These are phyloP conservation scores for Jasminum sambac DNA, from an alignment of 257 asterid genomes.

Conservation along the genomic window DNA sequence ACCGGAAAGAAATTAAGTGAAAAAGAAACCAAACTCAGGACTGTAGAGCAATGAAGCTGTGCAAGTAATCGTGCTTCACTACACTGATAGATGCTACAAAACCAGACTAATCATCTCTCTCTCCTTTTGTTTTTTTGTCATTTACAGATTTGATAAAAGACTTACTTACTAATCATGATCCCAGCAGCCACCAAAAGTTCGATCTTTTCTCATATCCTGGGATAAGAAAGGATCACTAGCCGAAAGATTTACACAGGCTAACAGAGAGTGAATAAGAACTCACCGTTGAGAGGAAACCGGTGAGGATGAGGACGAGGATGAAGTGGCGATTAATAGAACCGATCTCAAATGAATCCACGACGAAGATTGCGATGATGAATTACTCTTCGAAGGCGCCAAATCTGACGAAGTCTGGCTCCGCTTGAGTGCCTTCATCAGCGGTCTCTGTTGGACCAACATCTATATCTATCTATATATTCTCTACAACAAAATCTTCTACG, in stretches of 20 bases:
- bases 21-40: not conserved
- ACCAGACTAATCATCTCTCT: not conserved
- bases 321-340: conserved; percentile 66
- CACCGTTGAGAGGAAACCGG: conserved; percentile 65
- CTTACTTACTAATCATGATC: conserved; percentile 18
- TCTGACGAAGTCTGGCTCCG: conserved; percentile 66
- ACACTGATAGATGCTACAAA: not conserved
- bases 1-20: not conserved
- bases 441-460: conserved; percentile 73
- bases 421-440: conserved; percentile 62
- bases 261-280: conserved; percentile 39
- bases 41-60: not conserved
- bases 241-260: conserved; percentile 22
- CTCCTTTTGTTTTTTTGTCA: not conserved
- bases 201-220: conserved; percentile 11
- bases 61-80: too few relatives aligned
- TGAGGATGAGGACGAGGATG: conserved; percentile 45
- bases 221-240: conserved; percentile 17
- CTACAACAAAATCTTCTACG: conserved; percentile 18
- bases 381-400: conserved; percentile 31
- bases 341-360: conserved; percentile 78
- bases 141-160: conserved; percentile 5
- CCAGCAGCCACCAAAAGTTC: conserved; percentile 12
- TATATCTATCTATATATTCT: conserved; percentile 25
- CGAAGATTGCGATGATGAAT: conserved; percentile 43